Evolutionary conservation across 73 alveolate genomes (phyloP).

Genomic region (Tetrahymena elliotti): DNA sequence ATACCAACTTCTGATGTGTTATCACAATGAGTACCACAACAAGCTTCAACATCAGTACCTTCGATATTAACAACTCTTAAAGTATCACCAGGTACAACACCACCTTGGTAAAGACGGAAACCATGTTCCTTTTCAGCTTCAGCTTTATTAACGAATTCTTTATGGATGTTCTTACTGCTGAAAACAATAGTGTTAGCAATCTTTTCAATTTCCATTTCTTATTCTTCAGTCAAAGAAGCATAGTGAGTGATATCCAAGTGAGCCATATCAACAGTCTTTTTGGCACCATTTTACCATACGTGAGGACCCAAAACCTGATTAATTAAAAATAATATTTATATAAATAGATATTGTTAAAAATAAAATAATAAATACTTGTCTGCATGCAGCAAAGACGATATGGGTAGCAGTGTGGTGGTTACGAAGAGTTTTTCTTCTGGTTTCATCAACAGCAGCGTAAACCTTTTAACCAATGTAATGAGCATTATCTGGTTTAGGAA

Average conservation of each 20-base stretch:
- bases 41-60: slow-evolving; percentile 97
- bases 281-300: slow-evolving; percentile 99
- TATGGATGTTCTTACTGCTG: slow-evolving; percentile 70
- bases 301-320: slow-evolving; percentile 88
- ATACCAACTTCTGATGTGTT: slow-evolving; percentile 98
- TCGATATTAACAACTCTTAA: slow-evolving; percentile 94
- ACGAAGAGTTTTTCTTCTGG: slow-evolving; percentile 86
- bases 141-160: slow-evolving; percentile 90
- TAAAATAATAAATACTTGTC: slow-evolving; percentile 50
- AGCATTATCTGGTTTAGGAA: slow-evolving; percentile 57
- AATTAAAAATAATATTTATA: neutral
- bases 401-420: slow-evolving; percentile 97
- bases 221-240: slow-evolving; percentile 83
- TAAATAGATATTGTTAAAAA: neutral
- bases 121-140: slow-evolving; percentile 97
- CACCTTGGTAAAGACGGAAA: slow-evolving; percentile 94
- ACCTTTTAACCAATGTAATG: slow-evolving; percentile 73
- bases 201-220: slow-evolving; percentile 89
- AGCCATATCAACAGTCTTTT: slow-evolving; percentile 90
- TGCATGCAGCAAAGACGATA: slow-evolving; percentile 92
- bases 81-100: slow-evolving; percentile 97
- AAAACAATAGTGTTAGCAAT: slow-evolving; percentile 88
- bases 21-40: slow-evolving; percentile 99
- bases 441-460: slow-evolving; percentile 70
- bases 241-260: slow-evolving; percentile 97